Percentiles rank a stretch among this genome's conserved stretches.
These are phyloP conservation scores for Tetracladium marchalianum DNA, from an alignment of 495 filamentous ascomycete genomes.

Conservation along the genomic window DNA sequence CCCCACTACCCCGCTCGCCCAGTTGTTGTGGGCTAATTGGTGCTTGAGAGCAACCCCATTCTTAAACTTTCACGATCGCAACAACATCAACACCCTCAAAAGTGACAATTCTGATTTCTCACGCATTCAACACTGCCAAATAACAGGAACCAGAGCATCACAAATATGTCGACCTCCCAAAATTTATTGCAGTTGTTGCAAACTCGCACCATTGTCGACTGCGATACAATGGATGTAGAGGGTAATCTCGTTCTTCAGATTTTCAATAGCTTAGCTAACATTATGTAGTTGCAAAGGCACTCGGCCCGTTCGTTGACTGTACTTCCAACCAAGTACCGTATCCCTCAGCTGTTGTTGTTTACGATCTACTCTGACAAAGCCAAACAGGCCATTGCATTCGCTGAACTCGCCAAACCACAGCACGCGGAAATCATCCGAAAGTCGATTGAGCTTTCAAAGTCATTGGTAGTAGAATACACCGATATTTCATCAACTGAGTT, in stretches of 20 bases:
- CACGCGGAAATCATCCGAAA: constrained; percentile 34
- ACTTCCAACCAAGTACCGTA: constrained; percentile 53
- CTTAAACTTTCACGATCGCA: not conserved
- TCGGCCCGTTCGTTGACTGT: constrained; percentile 53
- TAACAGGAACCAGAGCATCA: no score
- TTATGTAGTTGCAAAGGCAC: constrained; percentile 36
- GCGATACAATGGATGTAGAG: constrained; percentile 49
- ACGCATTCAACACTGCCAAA: no score
- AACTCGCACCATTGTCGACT: constrained; percentile 43
- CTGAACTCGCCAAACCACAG: constrained; percentile 44
- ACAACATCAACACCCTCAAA: not conserved
- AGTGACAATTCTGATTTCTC: no score
- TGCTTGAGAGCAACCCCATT: not conserved
- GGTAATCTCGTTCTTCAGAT: constrained; percentile 23
- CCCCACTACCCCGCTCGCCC: not conserved
- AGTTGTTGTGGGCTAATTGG: not conserved
- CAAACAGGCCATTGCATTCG: constrained; percentile 46
- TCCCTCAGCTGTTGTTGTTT: not conserved
- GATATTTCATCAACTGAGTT: constrained; percentile 37
- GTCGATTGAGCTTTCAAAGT: constrained; percentile 32
- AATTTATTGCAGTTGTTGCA: constrained; percentile 25
- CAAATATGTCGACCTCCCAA: constrained; percentile 22
- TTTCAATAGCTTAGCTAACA: constrained; percentile 3
- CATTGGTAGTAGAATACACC: constrained; percentile 25
- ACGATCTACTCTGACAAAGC: not conserved